Evolutionary conservation across 2,329 filamentous ascomycete genomes (phyloP).

Genomic region (Calonectria pseudoturangicola): DNA sequence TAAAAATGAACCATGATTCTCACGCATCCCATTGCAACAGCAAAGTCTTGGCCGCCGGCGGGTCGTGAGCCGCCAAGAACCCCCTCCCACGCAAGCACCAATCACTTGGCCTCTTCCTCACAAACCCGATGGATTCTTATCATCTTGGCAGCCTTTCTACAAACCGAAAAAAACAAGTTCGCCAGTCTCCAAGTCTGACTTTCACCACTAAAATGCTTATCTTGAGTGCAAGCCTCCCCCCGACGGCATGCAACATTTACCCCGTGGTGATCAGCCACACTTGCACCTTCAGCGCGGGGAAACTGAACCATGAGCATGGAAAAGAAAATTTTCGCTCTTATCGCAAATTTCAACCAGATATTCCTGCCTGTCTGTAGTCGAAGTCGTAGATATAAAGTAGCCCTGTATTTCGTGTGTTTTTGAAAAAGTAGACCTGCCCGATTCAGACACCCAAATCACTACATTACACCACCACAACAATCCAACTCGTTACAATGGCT

Average conservation of each 20-base stretch:
- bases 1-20: neutral
- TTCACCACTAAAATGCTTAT: slow-evolving; percentile 18
- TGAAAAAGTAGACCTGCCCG: neutral
- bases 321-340: slow-evolving; percentile 21
- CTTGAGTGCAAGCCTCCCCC: slow-evolving; percentile 19
- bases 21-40: neutral
- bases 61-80: slow-evolving; percentile 9
- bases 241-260: slow-evolving; percentile 11
- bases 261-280: slow-evolving; percentile 10
- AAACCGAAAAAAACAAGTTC: neutral
- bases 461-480: neutral
- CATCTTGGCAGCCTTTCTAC: slow-evolving; percentile 9
- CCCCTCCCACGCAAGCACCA: slow-evolving; percentile 1
- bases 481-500: slow-evolving; percentile 2
- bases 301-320: neutral
- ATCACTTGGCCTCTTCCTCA: neutral
- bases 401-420: neutral
- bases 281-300: slow-evolving; percentile 14
- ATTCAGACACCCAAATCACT: neutral
- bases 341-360: neutral
- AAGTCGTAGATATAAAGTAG: slow-evolving; percentile 2
- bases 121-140: slow-evolving; percentile 14
- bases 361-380: neutral
- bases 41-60: slow-evolving; percentile 14
- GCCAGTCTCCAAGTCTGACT: neutral